Evolutionary conservation across 1,139 yeast genomes (phyloP).

Genomic region (Suhomyces atakaporum): DNA sequence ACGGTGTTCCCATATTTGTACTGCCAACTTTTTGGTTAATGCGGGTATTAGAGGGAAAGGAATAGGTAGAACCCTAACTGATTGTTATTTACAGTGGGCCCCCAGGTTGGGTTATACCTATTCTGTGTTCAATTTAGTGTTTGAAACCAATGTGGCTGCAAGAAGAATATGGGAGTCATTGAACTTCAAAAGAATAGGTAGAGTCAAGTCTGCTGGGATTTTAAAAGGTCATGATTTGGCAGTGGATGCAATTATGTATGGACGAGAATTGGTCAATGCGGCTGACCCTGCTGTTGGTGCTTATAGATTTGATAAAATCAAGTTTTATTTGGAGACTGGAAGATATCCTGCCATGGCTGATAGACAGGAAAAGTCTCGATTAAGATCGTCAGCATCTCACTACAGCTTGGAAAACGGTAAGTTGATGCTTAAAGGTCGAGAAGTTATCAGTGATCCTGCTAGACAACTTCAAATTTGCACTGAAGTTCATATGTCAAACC

Average conservation of each 20-base stretch:
- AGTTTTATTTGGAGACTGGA: constrained; percentile 79
- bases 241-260: constrained; percentile 79
- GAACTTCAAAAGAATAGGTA: constrained; percentile 75
- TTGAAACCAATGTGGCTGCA: constrained; percentile 85
- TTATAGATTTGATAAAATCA: constrained; percentile 73
- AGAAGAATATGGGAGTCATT: constrained; percentile 77
- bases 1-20: constrained; percentile 88
- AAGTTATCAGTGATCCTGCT: constrained; percentile 75
- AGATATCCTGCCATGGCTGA: constrained; percentile 82
- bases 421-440: constrained; percentile 74
- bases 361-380: constrained; percentile 79
- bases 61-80: constrained; percentile 81
- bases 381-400: constrained; percentile 80
- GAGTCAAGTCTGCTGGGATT: constrained; percentile 81
- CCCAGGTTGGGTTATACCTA: constrained; percentile 85
- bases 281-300: constrained; percentile 56
- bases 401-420: constrained; percentile 72
- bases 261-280: constrained; percentile 51
- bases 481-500: constrained; percentile 67
- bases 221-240: constrained; percentile 81
- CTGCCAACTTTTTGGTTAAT: constrained; percentile 85
- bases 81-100: constrained; percentile 88
- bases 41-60: constrained; percentile 94
- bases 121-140: constrained; percentile 80
- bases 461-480: constrained; percentile 75